Base-by-base conservation (phyloP, 1,284 basidiomycete genomes). In the Gomphus bonarii region DNA sequence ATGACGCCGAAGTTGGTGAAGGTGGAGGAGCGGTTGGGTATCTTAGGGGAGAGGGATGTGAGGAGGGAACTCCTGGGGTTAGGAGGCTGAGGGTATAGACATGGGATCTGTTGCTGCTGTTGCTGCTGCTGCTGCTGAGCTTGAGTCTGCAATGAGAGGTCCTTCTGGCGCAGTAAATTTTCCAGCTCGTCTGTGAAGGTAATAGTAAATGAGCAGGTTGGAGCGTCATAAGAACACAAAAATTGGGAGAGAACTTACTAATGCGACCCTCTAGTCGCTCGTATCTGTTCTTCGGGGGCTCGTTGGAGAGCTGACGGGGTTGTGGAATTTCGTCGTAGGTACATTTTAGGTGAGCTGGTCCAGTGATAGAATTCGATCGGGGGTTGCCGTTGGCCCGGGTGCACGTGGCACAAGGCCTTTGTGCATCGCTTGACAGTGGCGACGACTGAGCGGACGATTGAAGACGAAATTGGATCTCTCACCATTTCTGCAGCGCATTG, bases 251-350 rank as follows among this genome's bases (percentile, higher is more conserved):
- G n/a, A 31, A 74, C 83, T 58, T 58, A 86, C 85, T 74, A 60
- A 88, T 85, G 60, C 84, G 73, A 62, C 70, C 78, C 65, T 88
- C 84, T 47, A 87, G 64, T 60, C 72, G 73, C 64, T 85, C 82
- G 63, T 81, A 79, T 55, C 74, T 74, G 61, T 73, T 82, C 64
- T 78, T 81, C 3, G 81, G 78, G 2, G 72, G 72, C 53, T 82
- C 80, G 35, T 69, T 60, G 20, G 70, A 66, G 53, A 43, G 72
- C 62, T 52, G 52, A 38, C 20, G 48, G 50, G 28, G 30, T 48
- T 54, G 65, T 69, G 22, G 61, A 79, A 82, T 69, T 62, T 85
- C 84, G 62, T 86, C 84, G 62, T 80, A 86, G 31, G 83, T 85
- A 64, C 84, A 87, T 57, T 83, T 79, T 18, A 81, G 82, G 50